A percentile compares a stretch with the other conserved stretches of the same genome.
Conservation (phyloP, 108 stramenopile species). For the Ochromonas danica region DNA sequence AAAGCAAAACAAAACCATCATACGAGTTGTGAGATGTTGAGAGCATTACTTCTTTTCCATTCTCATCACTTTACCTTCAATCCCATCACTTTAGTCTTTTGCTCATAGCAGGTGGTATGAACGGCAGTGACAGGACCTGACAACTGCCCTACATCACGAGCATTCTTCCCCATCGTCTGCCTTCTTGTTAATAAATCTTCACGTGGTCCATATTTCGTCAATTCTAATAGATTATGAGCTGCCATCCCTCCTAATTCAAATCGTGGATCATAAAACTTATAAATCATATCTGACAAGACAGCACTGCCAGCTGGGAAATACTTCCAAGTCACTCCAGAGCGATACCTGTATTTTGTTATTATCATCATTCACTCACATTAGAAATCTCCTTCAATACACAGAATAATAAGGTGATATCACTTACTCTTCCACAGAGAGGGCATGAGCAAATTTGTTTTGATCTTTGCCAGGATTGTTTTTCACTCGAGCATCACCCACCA, state of each 20-base stretch:
- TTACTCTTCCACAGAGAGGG: neutral
- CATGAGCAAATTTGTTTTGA: constrained; percentile 17
- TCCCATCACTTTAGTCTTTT: constrained; percentile 17
- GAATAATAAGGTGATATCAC: neutral
- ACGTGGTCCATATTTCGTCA: neutral
- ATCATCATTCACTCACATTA: too few relatives aligned
- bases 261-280: constrained; percentile 8
- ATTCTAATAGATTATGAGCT: neutral
- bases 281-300: constrained; percentile 26
- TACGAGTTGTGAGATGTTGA: too few relatives aligned
- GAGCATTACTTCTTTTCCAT: too few relatives aligned
- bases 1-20: too few relatives aligned
- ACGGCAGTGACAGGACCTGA: neutral
- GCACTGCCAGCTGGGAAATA: neutral
- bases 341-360: too few relatives aligned
- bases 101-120: constrained; percentile 35
- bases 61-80: constrained; percentile 3
- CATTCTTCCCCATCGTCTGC: neutral
- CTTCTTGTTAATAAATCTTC: neutral
- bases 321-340: neutral
- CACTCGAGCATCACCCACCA: neutral
- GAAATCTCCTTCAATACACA: neutral
- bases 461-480: constrained; percentile 29
- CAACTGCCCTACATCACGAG: neutral
- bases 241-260: constrained; percentile 27